A percentile compares a stretch with the other conserved stretches of the same genome.
Conservation (phyloP, 2,329 filamentous ascomycete genomes). For the Aspergillus sp. region DNA sequence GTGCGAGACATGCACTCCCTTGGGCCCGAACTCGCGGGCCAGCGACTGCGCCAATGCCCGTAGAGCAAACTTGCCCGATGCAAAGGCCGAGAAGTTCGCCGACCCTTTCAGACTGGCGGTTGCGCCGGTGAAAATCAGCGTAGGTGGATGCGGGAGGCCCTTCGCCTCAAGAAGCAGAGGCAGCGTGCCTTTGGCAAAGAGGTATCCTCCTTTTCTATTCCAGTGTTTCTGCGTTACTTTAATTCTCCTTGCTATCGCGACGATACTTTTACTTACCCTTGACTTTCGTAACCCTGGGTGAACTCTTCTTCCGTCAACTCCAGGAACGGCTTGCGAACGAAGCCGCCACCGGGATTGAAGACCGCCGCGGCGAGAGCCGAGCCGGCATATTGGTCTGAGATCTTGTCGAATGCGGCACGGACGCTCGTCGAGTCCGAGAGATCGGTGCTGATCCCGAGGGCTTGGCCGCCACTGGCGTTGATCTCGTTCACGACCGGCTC, state of each 20-base stretch:
- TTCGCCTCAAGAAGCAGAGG: constrained; percentile 65
- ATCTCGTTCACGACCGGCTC: constrained; percentile 57
- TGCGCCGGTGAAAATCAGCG: constrained; percentile 81
- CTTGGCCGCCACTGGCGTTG: constrained; percentile 56
- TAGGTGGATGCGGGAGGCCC: constrained; percentile 63
- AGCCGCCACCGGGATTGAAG: constrained; percentile 59
- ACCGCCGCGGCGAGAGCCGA: constrained; percentile 52
- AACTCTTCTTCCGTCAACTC: constrained; percentile 61
- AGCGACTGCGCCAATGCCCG: constrained; percentile 72
- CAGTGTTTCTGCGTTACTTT: background rate
- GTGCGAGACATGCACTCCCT: constrained; percentile 80
- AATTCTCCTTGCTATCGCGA: background rate
- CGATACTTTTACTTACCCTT: constrained; percentile 40
- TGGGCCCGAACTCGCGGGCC: constrained; percentile 77
- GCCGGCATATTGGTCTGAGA: constrained; percentile 52
- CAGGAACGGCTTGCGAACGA: constrained; percentile 59
- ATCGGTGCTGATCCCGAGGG: constrained; percentile 60
- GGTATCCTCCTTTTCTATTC: constrained; percentile 60
- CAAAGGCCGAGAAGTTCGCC: constrained; percentile 67
- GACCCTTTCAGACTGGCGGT: constrained; percentile 75
- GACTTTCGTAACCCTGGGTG: constrained; percentile 47
- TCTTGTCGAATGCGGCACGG: constrained; percentile 51
- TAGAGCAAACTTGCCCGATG: constrained; percentile 75
- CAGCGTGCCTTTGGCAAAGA: constrained; percentile 70
- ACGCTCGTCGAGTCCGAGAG: constrained; percentile 53